Base-by-base conservation (phyloP, 306 rosid genomes). In the Lathyrus oleraceus region DNA sequence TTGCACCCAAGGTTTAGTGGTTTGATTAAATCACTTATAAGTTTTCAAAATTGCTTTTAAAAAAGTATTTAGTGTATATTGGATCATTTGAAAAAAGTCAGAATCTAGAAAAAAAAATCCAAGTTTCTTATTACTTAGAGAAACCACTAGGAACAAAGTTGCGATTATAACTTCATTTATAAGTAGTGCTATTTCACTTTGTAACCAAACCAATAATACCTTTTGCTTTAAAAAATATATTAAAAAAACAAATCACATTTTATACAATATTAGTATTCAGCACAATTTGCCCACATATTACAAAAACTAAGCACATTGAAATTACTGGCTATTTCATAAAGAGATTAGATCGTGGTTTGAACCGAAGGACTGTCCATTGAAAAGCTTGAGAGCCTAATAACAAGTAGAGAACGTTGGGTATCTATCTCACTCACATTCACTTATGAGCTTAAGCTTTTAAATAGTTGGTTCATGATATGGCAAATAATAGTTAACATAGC, bases 1-100 rank as follows among this genome's bases (percentile, higher is more conserved):
- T 88, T 76, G 17, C 60, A 56, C 39, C 62, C 19, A 13, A 27
- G 38, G 20, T 57, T 14, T 32, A 60, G 27, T 60, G 23, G 65
- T 60, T 60, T 60, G 21, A 57, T 13, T 6, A 8, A 10, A 54
- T 12, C 9, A 54, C 61, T 54, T 54, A 5, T 6, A 11, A 21
- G 15, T 54, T 51, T 51, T 51, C 2, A 21, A 53, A 53, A 53
- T 53, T n/a, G 0, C 28, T 52, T 10, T 52, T 52, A 20, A 19
- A 9, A 51, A 51, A 32, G 25, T 21, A 53, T 21, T 53, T 21
- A 4, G 60, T 53, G 32, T 10, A 52, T 51, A 51, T 51, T 51
- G 27, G 27, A 53, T 5, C 30, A 20, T 10, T 21, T 53, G 60
- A 53, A 53, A 20, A 20, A 20, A 21, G 32, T 53, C 60, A 21